phyloP scores from a whole-genome alignment of 2,329 filamentous ascomycete genomes.

The Cercospora nicotianae region DNA sequence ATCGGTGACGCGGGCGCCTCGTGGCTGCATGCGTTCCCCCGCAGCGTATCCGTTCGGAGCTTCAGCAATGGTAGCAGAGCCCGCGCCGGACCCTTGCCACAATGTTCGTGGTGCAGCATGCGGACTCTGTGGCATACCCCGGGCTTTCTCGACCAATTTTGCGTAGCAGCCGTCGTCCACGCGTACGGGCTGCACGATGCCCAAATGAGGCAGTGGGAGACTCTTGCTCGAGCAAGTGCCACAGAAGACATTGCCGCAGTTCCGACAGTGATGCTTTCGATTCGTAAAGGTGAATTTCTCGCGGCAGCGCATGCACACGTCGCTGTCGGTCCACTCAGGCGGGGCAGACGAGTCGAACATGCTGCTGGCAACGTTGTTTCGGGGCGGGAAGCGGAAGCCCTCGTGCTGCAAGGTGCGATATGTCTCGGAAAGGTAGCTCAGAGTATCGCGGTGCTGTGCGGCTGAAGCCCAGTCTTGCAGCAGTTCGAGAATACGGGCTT shows the following conservation, averaged over 20 bases:
- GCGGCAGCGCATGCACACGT: conserved; percentile 97
- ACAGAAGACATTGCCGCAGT: conserved; percentile 97
- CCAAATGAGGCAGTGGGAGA: conserved; percentile 84
- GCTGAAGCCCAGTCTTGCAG: conserved; percentile 92
- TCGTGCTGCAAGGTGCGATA: conserved; percentile 81
- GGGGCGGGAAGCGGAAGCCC: conserved; percentile 86
- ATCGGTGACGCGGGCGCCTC: conserved; percentile 68
- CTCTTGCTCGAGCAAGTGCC: conserved; percentile 90
- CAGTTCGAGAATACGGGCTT: conserved; percentile 84
- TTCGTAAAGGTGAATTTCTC: conserved; percentile 97
- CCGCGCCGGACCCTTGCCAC: conserved; percentile 52
- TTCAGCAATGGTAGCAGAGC: conserved; percentile 8
- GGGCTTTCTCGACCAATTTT: conserved; percentile 75
- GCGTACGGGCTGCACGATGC: conserved; percentile 84
- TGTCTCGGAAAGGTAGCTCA: conserved; percentile 84
- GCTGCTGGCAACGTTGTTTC: conserved; percentile 82
- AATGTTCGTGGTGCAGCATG: conserved; percentile 53
- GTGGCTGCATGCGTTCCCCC: conserved; percentile 72
- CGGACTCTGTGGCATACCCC: conserved; percentile 41
- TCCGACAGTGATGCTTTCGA: conserved; percentile 95
- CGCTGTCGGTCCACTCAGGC: conserved; percentile 95
- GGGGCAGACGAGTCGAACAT: conserved; percentile 99
- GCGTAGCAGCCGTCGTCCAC: conserved; percentile 95
- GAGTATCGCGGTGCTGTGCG: conserved; percentile 77
- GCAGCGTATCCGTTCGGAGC: background rate